Conservation (phyloP, 306 rosid species). For the Abrus pulchellus region DNA sequence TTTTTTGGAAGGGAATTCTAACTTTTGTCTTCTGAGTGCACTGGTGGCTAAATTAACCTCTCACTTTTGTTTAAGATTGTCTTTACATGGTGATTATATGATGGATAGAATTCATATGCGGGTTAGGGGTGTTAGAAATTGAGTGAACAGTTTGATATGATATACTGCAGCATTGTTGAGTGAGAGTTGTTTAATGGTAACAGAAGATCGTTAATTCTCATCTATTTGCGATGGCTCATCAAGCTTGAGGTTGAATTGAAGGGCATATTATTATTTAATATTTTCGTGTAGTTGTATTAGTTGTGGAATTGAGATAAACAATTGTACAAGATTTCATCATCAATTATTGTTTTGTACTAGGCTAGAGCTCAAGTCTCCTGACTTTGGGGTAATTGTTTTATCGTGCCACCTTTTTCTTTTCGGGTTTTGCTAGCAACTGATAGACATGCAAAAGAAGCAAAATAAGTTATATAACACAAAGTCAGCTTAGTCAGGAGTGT, state of each 20-base stretch:
- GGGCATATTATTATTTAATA: constrained; percentile 23
- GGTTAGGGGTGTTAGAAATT: constrained; percentile 25
- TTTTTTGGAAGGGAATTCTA: constrained; percentile 42
- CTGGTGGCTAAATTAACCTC: constrained; percentile 44
- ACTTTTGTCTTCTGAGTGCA: constrained; percentile 40
- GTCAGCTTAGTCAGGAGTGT: too few relatives aligned
- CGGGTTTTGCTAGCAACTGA: neutral
- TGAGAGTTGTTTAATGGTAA: constrained; percentile 31
- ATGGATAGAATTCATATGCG: constrained; percentile 33
- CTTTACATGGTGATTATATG: constrained; percentile 41
- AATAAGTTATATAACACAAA: neutral
- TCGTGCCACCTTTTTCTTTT: neutral
- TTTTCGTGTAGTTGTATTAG: constrained; percentile 35
- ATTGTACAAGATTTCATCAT: constrained; percentile 22
- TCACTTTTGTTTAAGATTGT: constrained; percentile 42
- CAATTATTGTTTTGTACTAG: constrained; percentile 43
- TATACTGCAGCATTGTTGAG: constrained; percentile 39
- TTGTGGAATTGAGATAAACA: constrained; percentile 47
- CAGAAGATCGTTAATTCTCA: constrained; percentile 29
- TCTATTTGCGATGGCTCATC: constrained; percentile 23
- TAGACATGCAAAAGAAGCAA: neutral
- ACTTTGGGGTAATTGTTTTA: constrained; percentile 24
- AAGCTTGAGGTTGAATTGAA: constrained; percentile 30
- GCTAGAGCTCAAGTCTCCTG: constrained; percentile 10
- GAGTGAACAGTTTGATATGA: constrained; percentile 26